These are phyloP conservation scores for Ganoderma lucidum DNA, from an alignment of 1,284 basidiomycete genomes.

Conservation along the genomic window DNA sequence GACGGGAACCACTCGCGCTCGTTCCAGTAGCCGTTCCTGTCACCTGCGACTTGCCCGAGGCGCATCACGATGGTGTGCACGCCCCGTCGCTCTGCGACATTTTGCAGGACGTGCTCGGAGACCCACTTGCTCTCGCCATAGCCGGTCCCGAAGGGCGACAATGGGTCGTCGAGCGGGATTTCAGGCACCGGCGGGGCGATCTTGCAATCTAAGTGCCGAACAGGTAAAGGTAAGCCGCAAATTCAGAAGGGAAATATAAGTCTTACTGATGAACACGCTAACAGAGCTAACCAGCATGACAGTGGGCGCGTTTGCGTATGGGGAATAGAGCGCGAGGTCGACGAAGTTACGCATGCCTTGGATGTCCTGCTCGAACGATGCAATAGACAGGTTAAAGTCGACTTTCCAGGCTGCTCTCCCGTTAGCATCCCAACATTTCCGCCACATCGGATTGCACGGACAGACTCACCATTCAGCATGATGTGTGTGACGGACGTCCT, in stretches of 20 bases:
- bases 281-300: conserved; percentile 45
- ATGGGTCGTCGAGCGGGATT: conserved; percentile 30
- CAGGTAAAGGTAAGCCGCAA: background rate
- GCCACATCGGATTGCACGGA: background rate
- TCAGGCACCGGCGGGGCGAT: conserved; percentile 26
- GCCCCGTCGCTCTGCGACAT: conserved; percentile 29
- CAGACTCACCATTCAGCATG: conserved; percentile 43
- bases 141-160: conserved; percentile 44
- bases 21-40: conserved; percentile 52
- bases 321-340: conserved; percentile 40
- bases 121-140: conserved; percentile 53
- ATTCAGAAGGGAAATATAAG: background rate
- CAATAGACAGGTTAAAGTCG: conserved; percentile 44
- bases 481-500: conserved; percentile 36
- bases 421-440: background rate
- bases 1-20: conserved; percentile 54
- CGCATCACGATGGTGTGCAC: conserved; percentile 46
- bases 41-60: conserved; percentile 53
- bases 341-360: conserved; percentile 32
- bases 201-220: conserved; percentile 22
- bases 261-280: conserved; percentile 38
- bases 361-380: conserved; percentile 36
- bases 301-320: conserved; percentile 31
- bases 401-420: conserved; percentile 44
- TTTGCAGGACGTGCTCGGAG: conserved; percentile 43